Base-by-base conservation (phyloP, 2,329 filamentous ascomycete species). In the Blastomyces silverae region DNA sequence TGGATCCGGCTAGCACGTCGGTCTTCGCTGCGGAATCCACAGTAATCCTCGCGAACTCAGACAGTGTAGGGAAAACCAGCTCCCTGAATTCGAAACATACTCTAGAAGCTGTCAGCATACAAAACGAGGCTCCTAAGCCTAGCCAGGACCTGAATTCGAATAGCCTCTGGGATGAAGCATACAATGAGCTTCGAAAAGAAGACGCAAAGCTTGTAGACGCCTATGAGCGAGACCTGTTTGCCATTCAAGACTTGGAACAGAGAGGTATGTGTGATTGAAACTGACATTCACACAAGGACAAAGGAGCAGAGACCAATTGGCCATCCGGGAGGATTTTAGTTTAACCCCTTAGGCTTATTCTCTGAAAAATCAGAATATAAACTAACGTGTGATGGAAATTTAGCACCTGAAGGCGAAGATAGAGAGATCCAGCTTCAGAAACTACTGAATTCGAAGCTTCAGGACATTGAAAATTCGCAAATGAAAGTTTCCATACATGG, bases 141-240 rank as follows among this genome's bases (percentile, higher is more conserved):
- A 42, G 7, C 25, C 39, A 60, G n/a, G 39, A 31, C 34, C 39
- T 48, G 39, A 60, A 60, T 22, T 46, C n/a, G 39, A 48, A 28
- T 31, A 60, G 25, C 42, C 57, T 60, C 25, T 60, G 57, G 57
- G 57, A 60, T 44, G 57, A 60, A 46, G 57, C 39, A 60, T 60
- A 60, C 20, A 31, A 28, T 20, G 42, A 44, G 17, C 57, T 60
- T 44, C 57, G 42, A 46, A 60, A 60, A 25, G 57, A 60, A 44
- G 39, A 60, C n/a, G 6, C 57, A n/a, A 44, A 60, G 13, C 37
- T 60, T 44, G 39, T 60, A 60, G 57, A 60, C 20, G 57, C 39
- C 25, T 60, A 60, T 60, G 57, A 60, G 22, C n/a, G 39, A 25
- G 57, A 25, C 25, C 25, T 60, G 11, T 25, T 60, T 20, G 39